Evolutionary conservation across 768 basidiomycete species (phyloP).

Genomic region (Sporobolomyces pararoseus): DNA sequence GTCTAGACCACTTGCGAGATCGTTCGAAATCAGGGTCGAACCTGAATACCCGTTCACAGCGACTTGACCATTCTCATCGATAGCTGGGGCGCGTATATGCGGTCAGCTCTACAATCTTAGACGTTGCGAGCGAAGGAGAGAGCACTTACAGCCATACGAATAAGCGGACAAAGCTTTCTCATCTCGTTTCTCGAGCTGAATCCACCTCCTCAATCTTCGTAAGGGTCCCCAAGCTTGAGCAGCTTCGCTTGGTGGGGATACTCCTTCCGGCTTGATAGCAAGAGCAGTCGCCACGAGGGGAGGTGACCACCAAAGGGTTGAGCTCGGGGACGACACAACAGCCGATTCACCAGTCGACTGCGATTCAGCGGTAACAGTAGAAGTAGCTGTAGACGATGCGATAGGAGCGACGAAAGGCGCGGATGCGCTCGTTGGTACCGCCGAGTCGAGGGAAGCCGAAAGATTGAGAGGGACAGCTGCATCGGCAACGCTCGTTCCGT

Average conservation of each 20-base stretch:
- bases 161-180: slow-evolving; percentile 8
- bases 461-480: not conserved
- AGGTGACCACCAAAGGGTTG: slow-evolving; percentile 21
- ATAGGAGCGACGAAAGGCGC: too few species aligned
- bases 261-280: too few species aligned
- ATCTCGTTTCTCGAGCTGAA: slow-evolving; percentile 33
- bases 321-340: too few species aligned
- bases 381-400: too few species aligned
- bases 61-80: slow-evolving; percentile 18
- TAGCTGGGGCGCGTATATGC: not conserved
- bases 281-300: not conserved
- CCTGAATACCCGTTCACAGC: not conserved
- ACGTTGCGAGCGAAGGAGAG: too few species aligned
- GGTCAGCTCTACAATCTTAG: too few species aligned
- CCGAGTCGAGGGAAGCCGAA: too few species aligned
- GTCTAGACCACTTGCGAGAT: slow-evolving; percentile 8
- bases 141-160: slow-evolving; percentile 8
- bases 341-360: too few species aligned
- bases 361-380: too few species aligned
- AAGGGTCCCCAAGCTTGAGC: slow-evolving; percentile 10
- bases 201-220: not conserved
- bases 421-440: too few species aligned
- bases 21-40: not conserved
- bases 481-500: not conserved
- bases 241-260: not conserved